phyloP scores from a whole-genome alignment of 2,329 filamentous ascomycete genomes.

The Aspergillus flavus region DNA sequence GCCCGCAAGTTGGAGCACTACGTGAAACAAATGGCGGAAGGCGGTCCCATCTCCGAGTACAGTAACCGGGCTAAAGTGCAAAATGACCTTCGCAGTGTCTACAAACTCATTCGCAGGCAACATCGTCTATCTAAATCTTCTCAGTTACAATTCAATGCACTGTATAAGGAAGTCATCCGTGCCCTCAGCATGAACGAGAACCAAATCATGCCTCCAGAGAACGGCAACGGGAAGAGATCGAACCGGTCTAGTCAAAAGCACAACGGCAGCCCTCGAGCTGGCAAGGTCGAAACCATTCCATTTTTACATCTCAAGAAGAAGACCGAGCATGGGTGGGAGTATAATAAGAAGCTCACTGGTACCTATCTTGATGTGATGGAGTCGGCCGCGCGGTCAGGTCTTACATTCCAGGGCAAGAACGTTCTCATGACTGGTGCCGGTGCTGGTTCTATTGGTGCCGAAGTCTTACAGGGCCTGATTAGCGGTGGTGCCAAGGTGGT shows the following conservation, averaged over 20 bases:
- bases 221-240: conserved; percentile 62
- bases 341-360: conserved; percentile 97
- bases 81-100: conserved; percentile 90
- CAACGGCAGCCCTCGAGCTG: conserved; percentile 65
- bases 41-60: conserved; percentile 97
- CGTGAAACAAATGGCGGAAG: conserved; percentile 96
- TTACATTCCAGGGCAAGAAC: conserved; percentile 93
- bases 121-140: conserved; percentile 96
- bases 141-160: conserved; percentile 91
- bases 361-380: conserved; percentile 91
- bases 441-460: conserved; percentile 95
- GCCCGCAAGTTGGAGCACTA: conserved; percentile 98
- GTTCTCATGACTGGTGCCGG: conserved; percentile 98
- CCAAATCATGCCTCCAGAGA: conserved; percentile 91
- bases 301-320: conserved; percentile 98
- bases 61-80: conserved; percentile 98
- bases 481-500: conserved; percentile 96
- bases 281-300: conserved; percentile 95
- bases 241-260: conserved; percentile 53
- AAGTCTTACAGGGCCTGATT: conserved; percentile 92
- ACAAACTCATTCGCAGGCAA: conserved; percentile 98
- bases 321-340: conserved; percentile 96
- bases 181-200: conserved; percentile 97
- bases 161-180: conserved; percentile 92
- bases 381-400: conserved; percentile 80